Percentiles rank a stretch among this genome's conserved stretches.
Evolutionary conservation across 2,329 filamentous ascomycete species (phyloP).

Genomic region (Boeremia lycopersici): DNA sequence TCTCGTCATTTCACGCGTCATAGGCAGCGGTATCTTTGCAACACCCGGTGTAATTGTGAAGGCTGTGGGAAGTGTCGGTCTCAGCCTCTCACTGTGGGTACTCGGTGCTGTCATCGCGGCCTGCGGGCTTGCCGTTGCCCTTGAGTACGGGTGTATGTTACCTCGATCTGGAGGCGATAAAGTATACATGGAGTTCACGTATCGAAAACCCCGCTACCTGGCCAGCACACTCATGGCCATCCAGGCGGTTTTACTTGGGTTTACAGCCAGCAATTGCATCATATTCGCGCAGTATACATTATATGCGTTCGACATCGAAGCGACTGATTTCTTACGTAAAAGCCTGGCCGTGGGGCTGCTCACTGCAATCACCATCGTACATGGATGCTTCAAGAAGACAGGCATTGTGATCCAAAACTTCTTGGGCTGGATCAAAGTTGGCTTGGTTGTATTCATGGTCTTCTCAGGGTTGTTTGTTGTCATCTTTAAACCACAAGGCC

Average conservation of each 20-base stretch:
- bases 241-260: slow-evolving; percentile 68
- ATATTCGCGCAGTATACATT: slow-evolving; percentile 70
- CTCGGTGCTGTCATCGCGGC: slow-evolving; percentile 66
- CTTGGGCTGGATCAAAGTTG: slow-evolving; percentile 50
- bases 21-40: slow-evolving; percentile 74
- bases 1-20: slow-evolving; percentile 70
- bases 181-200: slow-evolving; percentile 74
- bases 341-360: slow-evolving; percentile 52
- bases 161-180: slow-evolving; percentile 71
- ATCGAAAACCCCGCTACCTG: slow-evolving; percentile 66
- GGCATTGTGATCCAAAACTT: slow-evolving; percentile 49
- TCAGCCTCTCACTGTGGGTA: slow-evolving; percentile 68
- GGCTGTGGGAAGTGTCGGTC: slow-evolving; percentile 68
- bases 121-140: slow-evolving; percentile 64
- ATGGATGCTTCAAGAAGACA: slow-evolving; percentile 45
- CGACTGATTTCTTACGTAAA: slow-evolving; percentile 60
- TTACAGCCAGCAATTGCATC: slow-evolving; percentile 73
- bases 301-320: slow-evolving; percentile 61
- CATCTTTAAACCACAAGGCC: slow-evolving; percentile 28
- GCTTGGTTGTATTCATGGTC: slow-evolving; percentile 47
- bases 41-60: slow-evolving; percentile 71
- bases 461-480: slow-evolving; percentile 47
- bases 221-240: slow-evolving; percentile 68
- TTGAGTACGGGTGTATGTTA: slow-evolving; percentile 75
- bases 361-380: slow-evolving; percentile 46